These are phyloP conservation scores for Geranomyces variabilis DNA, from an alignment of 192 early-diverging fungal species.

Conservation along the genomic window DNA sequence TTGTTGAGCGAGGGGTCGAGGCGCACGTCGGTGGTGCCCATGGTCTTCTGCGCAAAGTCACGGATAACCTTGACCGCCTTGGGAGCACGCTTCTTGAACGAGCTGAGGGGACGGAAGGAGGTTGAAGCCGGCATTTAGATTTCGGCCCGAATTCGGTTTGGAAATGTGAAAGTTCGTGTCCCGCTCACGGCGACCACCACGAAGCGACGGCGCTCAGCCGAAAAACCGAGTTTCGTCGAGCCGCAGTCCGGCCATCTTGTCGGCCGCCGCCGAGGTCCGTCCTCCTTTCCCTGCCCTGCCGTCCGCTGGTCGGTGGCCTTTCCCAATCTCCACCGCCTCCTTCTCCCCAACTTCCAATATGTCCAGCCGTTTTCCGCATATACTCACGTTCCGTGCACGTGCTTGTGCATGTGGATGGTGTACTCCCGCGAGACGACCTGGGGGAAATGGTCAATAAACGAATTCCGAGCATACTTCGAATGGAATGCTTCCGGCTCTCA, in stretches of 20 bases:
- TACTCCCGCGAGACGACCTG: slow-evolving; percentile 96
- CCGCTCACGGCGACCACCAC: too few relatives aligned
- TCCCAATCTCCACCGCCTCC: too few relatives aligned
- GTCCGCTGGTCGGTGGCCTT: too few relatives aligned
- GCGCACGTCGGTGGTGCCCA: slow-evolving; percentile 97
- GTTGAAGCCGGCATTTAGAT: slow-evolving; percentile 5
- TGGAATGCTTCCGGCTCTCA: neutral
- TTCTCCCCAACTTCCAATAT: too few relatives aligned
- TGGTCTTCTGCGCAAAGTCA: slow-evolving; percentile 86
- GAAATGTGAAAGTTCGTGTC: neutral
- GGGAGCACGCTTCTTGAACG: slow-evolving; percentile 98
- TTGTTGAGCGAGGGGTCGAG: slow-evolving; percentile 95
- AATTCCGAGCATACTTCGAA: neutral
- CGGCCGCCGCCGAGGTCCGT: neutral
- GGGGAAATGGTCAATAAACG: neutral
- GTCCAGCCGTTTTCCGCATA: too few relatives aligned
- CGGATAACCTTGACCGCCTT: slow-evolving; percentile 92
- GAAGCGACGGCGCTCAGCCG: too few relatives aligned
- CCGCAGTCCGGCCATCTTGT: too few relatives aligned
- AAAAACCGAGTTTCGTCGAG: too few relatives aligned
- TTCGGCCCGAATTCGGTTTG: neutral
- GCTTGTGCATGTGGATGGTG: slow-evolving; percentile 99
- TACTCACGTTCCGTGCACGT: slow-evolving; percentile 74
- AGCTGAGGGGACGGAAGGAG: slow-evolving; percentile 40
- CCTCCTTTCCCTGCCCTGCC: neutral